Percentiles rank a stretch among this genome's conserved stretches.
These are phyloP conservation scores for Saccharomyces kudriavzevii DNA, from an alignment of 805 yeast genomes.

Conservation along the genomic window DNA sequence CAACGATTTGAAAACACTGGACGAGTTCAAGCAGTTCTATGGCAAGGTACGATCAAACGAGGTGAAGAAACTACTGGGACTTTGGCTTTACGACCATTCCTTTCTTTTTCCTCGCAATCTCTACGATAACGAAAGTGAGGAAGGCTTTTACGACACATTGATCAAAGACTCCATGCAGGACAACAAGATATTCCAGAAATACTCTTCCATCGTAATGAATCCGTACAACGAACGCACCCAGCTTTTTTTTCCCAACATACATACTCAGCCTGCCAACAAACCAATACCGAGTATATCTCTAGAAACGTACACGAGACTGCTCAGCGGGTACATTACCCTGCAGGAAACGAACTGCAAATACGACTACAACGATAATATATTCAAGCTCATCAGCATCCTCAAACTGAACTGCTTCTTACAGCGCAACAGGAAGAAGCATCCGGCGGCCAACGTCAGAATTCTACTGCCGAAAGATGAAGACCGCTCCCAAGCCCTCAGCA, in stretches of 20 bases:
- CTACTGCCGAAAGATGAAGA: constrained; percentile 9
- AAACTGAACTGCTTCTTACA: constrained; percentile 18
- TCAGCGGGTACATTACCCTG: constrained; percentile 15
- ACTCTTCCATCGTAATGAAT: constrained; percentile 19
- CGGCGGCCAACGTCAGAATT: constrained; percentile 7
- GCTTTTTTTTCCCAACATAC: constrained; percentile 12
- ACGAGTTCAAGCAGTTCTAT: constrained; percentile 22
- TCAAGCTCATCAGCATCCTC: constrained; percentile 22
- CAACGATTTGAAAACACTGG: constrained; percentile 15
- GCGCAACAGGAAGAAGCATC: not conserved
- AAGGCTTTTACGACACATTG: constrained; percentile 15
- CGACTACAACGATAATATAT: constrained; percentile 15
- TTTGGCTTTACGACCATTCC: constrained; percentile 26
- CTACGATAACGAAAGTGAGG: constrained; percentile 7
- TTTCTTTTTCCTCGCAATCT: constrained; percentile 7
- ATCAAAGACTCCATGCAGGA: constrained; percentile 18
- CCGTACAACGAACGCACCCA: constrained; percentile 12
- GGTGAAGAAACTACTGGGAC: constrained; percentile 16
- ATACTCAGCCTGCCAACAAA: not conserved
- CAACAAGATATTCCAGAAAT: constrained; percentile 14
- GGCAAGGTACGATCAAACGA: constrained; percentile 7
- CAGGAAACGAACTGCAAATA: constrained; percentile 6
- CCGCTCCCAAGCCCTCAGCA: not conserved
- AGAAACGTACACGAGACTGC: constrained; percentile 17
- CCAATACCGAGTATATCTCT: constrained; percentile 13